These are phyloP conservation scores for Amanita rubescens DNA, from an alignment of 768 basidiomycete genomes.

Conservation along the genomic window DNA sequence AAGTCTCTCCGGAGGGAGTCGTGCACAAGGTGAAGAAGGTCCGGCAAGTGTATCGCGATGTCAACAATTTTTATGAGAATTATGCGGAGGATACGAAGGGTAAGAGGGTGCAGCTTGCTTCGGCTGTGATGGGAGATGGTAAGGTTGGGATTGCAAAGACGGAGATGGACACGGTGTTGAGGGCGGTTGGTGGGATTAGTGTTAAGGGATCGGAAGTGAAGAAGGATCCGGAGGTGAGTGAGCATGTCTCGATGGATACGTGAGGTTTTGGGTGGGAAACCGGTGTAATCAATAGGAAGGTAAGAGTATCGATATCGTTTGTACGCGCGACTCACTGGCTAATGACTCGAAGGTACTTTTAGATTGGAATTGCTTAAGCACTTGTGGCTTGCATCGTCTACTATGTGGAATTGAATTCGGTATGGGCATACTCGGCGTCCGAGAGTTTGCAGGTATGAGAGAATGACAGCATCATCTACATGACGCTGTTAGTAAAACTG, in stretches of 20 bases:
- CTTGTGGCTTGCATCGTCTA: no score
- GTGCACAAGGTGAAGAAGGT: slow-evolving; percentile 5
- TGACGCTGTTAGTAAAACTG: no score
- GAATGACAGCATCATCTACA: no score
- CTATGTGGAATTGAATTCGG: no score
- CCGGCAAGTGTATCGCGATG: slow-evolving; percentile 43
- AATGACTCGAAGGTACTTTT: no score
- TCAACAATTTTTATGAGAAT: slow-evolving; percentile 83
- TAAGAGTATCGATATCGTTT: no score
- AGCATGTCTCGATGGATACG: background rate
- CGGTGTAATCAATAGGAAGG: no score
- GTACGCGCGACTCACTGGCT: no score
- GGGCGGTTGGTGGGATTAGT: slow-evolving; percentile 4
- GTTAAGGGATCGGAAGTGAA: slow-evolving; percentile 1
- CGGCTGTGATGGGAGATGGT: slow-evolving; percentile 6
- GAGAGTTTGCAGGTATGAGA: no score
- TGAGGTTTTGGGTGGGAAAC: no score
- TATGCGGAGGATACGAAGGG: slow-evolving; percentile 73
- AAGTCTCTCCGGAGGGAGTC: slow-evolving; percentile 20
- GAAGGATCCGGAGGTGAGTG: slow-evolving; percentile 3
- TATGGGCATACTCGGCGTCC: no score
- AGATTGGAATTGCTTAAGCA: no score
- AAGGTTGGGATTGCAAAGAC: background rate
- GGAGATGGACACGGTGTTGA: slow-evolving; percentile 8
- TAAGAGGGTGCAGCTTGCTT: slow-evolving; percentile 34